phyloP scores from a whole-genome alignment of 371 early-diverging fungal species.

The Mortierella sp. region DNA sequence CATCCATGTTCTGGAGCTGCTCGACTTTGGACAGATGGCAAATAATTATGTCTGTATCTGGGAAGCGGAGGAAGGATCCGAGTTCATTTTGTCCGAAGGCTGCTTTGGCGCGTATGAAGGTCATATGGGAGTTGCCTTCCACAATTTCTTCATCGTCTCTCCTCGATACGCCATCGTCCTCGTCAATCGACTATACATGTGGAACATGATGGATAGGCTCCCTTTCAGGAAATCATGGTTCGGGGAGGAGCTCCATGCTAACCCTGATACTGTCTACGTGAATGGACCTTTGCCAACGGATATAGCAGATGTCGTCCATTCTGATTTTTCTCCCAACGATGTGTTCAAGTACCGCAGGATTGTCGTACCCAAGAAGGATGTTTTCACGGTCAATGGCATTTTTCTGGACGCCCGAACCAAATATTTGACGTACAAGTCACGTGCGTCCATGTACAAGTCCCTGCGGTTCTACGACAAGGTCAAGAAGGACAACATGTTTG shows the following conservation, averaged over 20 bases:
- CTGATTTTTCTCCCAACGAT: slow-evolving; percentile 17
- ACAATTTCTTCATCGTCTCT: slow-evolving; percentile 25
- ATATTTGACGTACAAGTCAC: slow-evolving; percentile 26
- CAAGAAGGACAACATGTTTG: slow-evolving; percentile 9
- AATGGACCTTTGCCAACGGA: too few relatives aligned
- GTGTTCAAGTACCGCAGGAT: slow-evolving; percentile 33
- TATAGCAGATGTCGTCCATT: neutral
- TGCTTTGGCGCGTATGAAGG: slow-evolving; percentile 20
- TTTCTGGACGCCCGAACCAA: slow-evolving; percentile 25
- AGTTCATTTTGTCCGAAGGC: slow-evolving; percentile 21
- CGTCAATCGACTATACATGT: slow-evolving; percentile 19
- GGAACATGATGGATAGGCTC: neutral
- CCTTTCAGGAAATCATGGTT: slow-evolving; percentile 25
- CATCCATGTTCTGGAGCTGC: slow-evolving; percentile 18
- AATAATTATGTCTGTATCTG: slow-evolving; percentile 17
- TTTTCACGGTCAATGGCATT: slow-evolving; percentile 35
- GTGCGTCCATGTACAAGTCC: slow-evolving; percentile 23
- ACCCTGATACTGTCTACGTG: slow-evolving; percentile 18
- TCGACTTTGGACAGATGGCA: neutral
- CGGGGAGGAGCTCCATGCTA: slow-evolving; percentile 18
- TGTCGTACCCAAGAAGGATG: slow-evolving; percentile 23
- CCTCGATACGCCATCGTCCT: slow-evolving; percentile 35
- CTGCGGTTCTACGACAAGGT: slow-evolving; percentile 24
- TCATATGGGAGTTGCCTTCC: neutral
- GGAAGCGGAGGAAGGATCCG: slow-evolving; percentile 31